Percentiles rank a stretch among this genome's conserved stretches.
These are phyloP conservation scores for Paraphoma sp. DNA, from an alignment of 2,329 filamentous ascomycete species.

Conservation along the genomic window DNA sequence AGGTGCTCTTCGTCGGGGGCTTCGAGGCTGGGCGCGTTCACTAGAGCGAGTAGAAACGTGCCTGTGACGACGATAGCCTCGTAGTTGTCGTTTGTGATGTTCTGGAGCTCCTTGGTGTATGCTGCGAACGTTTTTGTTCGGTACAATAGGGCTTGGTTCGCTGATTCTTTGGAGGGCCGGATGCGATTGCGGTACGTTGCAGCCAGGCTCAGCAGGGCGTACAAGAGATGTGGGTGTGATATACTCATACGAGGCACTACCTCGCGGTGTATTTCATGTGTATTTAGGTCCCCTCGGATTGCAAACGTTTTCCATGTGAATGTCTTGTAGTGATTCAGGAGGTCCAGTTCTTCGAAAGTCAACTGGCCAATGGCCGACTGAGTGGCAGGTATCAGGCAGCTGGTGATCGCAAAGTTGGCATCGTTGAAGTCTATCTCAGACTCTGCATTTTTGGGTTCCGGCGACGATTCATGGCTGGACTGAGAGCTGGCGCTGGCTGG, in stretches of 20 bases:
- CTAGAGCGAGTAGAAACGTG: constrained; percentile 29
- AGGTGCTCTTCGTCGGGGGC: constrained; percentile 17
- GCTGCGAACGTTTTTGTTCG: constrained; percentile 33
- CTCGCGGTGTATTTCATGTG: constrained; percentile 29
- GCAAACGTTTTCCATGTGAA: constrained; percentile 32
- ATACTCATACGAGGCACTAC: constrained; percentile 29
- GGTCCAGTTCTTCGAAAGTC: constrained; percentile 20
- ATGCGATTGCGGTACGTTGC: constrained; percentile 28
- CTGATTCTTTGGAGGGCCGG: constrained; percentile 13
- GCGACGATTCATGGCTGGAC: neutral
- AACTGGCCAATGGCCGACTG: constrained; percentile 29
- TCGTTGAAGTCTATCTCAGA: constrained; percentile 21
- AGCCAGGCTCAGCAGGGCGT: constrained; percentile 36
- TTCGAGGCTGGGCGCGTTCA: constrained; percentile 17
- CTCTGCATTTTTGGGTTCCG: neutral
- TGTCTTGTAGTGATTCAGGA: constrained; percentile 36
- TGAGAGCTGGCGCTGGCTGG: constrained; percentile 1
- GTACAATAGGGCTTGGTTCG: constrained; percentile 27
- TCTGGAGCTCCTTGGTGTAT: constrained; percentile 34
- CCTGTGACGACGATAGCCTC: constrained; percentile 38
- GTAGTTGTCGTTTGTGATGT: constrained; percentile 42
- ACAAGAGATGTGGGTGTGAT: constrained; percentile 29
- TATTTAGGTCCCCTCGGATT: constrained; percentile 20
- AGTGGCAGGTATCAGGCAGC: constrained; percentile 25
- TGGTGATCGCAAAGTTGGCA: constrained; percentile 3